Conservation (phyloP, 805 yeast species). For the Saturnispora saitoi region DNA sequence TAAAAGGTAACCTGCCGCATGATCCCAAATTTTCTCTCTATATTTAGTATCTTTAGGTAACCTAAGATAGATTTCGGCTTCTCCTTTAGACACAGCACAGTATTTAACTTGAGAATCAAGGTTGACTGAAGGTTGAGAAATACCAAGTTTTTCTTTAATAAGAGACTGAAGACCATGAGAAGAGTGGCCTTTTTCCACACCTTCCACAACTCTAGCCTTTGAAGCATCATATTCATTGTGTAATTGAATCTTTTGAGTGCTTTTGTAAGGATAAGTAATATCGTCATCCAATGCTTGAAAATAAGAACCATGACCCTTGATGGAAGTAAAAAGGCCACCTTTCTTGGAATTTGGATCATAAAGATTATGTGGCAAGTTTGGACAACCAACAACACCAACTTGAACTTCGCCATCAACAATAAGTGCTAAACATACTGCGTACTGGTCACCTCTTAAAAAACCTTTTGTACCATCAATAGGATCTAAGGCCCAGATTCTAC, state of each 20-base stretch:
- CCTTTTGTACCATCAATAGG: slow-evolving; percentile 99
- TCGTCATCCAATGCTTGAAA: slow-evolving; percentile 35
- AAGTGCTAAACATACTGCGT: slow-evolving; percentile 89
- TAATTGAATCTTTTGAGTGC: slow-evolving; percentile 38
- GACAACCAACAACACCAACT: slow-evolving; percentile 94
- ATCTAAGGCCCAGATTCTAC: slow-evolving; percentile 94
- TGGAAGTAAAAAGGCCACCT: slow-evolving; percentile 75
- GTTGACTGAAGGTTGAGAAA: slow-evolving; percentile 53
- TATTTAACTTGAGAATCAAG: slow-evolving; percentile 96
- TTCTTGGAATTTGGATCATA: slow-evolving; percentile 30
- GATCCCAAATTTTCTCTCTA: slow-evolving; percentile 97
- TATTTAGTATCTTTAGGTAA: slow-evolving; percentile 70
- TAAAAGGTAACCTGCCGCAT: slow-evolving; percentile 88
- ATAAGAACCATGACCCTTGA: slow-evolving; percentile 59
- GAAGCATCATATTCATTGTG: slow-evolving; percentile 36
- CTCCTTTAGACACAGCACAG: slow-evolving; percentile 83
- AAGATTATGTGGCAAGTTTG: slow-evolving; percentile 62
- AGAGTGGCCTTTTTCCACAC: slow-evolving; percentile 93
- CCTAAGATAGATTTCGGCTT: slow-evolving; percentile 86
- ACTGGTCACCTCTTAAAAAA: slow-evolving; percentile 90
- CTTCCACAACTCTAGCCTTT: slow-evolving; percentile 70
- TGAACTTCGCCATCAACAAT: slow-evolving; percentile 79
- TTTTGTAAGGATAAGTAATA: slow-evolving; percentile 32
- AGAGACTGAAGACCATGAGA: slow-evolving; percentile 77
- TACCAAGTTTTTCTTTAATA: slow-evolving; percentile 58